phyloP scores from a whole-genome alignment of 2,329 filamentous ascomycete genomes.

The Diaporthe aspalathi region DNA sequence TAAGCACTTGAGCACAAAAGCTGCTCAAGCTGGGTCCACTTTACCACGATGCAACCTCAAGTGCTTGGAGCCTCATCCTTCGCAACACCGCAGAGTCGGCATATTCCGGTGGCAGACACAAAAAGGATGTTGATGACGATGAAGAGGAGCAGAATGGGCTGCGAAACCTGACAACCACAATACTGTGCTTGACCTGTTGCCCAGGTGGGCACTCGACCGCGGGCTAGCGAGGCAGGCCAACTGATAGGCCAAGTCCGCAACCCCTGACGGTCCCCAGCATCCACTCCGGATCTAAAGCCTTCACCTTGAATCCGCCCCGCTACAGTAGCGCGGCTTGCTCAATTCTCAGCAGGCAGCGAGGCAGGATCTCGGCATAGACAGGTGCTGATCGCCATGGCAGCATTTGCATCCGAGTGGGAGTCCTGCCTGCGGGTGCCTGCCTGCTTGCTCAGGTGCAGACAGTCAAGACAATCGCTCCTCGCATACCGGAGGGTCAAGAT shows the following conservation, averaged over 20 bases:
- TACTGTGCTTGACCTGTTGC: not conserved
- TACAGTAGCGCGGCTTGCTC: not conserved
- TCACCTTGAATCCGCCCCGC: too few relatives aligned
- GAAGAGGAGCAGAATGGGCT: not conserved
- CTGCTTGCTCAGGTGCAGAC: not conserved
- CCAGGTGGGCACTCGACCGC: too few relatives aligned
- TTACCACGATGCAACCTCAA: too few relatives aligned
- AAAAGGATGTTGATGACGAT: not conserved
- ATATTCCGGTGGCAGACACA: too few relatives aligned
- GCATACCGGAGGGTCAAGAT: not conserved
- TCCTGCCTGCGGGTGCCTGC: too few relatives aligned
- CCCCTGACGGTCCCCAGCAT: not conserved
- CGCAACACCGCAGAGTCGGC: too few relatives aligned
- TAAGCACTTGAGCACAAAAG: constrained; percentile 20
- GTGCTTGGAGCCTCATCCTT: too few relatives aligned
- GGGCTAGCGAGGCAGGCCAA: too few relatives aligned
- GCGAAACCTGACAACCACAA: too few relatives aligned
- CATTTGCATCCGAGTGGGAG: not conserved
- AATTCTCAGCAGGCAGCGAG: not conserved
- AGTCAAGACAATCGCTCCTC: not conserved
- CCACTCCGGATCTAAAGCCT: not conserved
- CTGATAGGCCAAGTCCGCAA: not conserved
- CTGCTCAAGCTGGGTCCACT: not conserved
- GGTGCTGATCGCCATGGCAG: not conserved
- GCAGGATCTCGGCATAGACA: not conserved